These are phyloP conservation scores for Penicillium macrosclerotiorum DNA, from an alignment of 495 filamentous ascomycete species.

Conservation along the genomic window DNA sequence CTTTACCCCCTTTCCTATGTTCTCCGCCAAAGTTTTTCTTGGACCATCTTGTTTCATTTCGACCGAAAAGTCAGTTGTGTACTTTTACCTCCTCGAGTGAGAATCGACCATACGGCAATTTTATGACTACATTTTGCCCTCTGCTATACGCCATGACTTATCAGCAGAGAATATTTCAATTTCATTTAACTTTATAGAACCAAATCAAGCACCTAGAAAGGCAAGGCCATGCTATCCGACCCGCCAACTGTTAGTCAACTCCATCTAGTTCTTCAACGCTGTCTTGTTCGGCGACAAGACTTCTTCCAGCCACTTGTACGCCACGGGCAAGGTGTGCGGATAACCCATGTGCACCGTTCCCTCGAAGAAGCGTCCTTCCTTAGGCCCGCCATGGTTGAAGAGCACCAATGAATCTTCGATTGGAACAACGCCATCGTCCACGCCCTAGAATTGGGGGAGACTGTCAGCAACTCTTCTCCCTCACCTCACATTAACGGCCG, in stretches of 20 bases:
- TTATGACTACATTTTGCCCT: background rate
- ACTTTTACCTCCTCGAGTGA: background rate
- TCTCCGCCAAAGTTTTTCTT: slow-evolving; percentile 2
- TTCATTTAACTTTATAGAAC: no score
- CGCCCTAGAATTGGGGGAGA: slow-evolving; percentile 57
- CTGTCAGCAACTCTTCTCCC: slow-evolving; percentile 1
- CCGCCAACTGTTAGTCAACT: background rate
- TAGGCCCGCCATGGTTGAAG: slow-evolving; percentile 68
- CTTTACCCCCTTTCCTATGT: slow-evolving; percentile 9
- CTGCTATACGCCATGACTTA: background rate
- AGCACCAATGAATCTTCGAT: slow-evolving; percentile 72
- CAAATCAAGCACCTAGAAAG: no score
- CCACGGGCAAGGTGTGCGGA: slow-evolving; percentile 40
- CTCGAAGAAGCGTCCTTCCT: slow-evolving; percentile 68
- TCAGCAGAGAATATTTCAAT: no score
- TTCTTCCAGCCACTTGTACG: slow-evolving; percentile 40
- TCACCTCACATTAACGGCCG: background rate
- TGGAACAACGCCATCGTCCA: slow-evolving; percentile 69
- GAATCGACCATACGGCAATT: background rate
- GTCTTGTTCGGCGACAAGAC: slow-evolving; percentile 24
- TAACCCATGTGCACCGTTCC: slow-evolving; percentile 66
- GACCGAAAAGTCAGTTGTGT: slow-evolving; percentile 1
- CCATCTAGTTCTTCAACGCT: slow-evolving; percentile 25
- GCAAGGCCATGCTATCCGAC: background rate
- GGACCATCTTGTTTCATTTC: background rate